Evolutionary conservation across 805 yeast genomes (phyloP).

Genomic region (Cyberlindnera maclurae): DNA sequence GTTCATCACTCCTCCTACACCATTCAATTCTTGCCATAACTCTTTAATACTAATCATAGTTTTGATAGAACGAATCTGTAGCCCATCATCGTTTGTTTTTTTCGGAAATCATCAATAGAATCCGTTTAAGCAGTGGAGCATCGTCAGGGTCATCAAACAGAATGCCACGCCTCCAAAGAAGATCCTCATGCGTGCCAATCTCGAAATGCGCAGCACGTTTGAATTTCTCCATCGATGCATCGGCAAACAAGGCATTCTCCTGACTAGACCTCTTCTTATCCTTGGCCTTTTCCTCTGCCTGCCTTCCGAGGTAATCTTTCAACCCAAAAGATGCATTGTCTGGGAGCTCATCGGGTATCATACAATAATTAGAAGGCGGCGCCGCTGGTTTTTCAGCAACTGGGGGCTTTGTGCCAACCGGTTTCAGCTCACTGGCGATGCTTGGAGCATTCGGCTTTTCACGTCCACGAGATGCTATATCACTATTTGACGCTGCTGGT

Average conservation of each 20-base stretch:
- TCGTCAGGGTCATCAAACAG: constrained; percentile 5
- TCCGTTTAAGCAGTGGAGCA: constrained; percentile 7
- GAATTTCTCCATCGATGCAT: constrained; percentile 3
- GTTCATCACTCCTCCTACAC: too few species aligned
- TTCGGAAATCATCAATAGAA: constrained; percentile 8
- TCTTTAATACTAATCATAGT: background rate
- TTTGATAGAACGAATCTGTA: background rate
- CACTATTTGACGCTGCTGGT: too few species aligned
- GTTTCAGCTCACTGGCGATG: too few species aligned
- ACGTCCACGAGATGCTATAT: too few species aligned
- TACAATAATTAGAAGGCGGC: constrained; percentile 5
- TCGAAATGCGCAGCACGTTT: constrained; percentile 7
- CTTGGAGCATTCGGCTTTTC: too few species aligned
- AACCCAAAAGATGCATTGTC: constrained; percentile 4
- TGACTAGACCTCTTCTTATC: background rate
- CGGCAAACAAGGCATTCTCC: constrained; percentile 1
- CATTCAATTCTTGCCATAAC: constrained; percentile 1
- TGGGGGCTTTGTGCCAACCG: too few species aligned
- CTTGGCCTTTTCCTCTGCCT: background rate
- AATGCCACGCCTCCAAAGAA: constrained; percentile 6
- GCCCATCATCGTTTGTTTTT: constrained; percentile 1
- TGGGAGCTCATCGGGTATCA: background rate
- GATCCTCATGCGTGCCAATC: constrained; percentile 9
- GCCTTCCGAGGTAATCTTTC: background rate
- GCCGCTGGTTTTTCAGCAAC: background rate